A percentile compares a stretch with the other conserved stretches of the same genome.
Evolutionary conservation across 345 rosid species (phyloP).

Genomic region (Gossypium herbaceum): DNA sequence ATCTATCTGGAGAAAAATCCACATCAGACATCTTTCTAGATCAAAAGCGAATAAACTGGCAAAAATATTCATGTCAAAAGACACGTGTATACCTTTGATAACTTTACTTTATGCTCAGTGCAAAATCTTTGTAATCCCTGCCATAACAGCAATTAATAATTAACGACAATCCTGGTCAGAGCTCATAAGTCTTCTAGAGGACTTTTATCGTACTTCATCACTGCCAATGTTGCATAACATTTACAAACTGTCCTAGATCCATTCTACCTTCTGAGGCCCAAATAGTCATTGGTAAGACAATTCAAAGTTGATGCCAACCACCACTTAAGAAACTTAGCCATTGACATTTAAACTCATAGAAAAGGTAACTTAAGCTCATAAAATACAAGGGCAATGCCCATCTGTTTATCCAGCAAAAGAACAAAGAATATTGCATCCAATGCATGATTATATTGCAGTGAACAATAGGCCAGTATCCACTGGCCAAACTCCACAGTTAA

Average conservation of each 20-base stretch:
- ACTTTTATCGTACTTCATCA: not conserved
- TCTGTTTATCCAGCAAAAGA: not conserved
- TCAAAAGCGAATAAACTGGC: constrained; percentile 3
- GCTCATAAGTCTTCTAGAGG: not conserved
- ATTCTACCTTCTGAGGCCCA: not conserved
- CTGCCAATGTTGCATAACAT: not conserved
- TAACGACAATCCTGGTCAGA: not conserved
- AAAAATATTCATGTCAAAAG: not conserved
- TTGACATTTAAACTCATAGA: not conserved
- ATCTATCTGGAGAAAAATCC: constrained; percentile 62
- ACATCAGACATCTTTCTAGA: constrained; percentile 11
- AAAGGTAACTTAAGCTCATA: not conserved
- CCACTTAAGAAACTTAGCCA: not conserved
- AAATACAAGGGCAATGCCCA: not conserved
- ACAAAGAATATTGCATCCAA: not conserved
- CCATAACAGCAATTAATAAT: not conserved
- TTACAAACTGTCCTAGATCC: not conserved
- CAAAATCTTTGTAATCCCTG: constrained; percentile 94
- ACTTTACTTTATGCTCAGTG: constrained; percentile 83
- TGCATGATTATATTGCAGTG: not conserved
- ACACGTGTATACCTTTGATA: constrained; percentile 59
- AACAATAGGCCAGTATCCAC: not conserved
- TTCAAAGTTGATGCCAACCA: not conserved
- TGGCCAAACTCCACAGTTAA: not conserved
- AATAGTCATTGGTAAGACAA: not conserved